Base-by-base conservation (phyloP, 176 grass and related monocot species). In the Carex littledalei region DNA sequence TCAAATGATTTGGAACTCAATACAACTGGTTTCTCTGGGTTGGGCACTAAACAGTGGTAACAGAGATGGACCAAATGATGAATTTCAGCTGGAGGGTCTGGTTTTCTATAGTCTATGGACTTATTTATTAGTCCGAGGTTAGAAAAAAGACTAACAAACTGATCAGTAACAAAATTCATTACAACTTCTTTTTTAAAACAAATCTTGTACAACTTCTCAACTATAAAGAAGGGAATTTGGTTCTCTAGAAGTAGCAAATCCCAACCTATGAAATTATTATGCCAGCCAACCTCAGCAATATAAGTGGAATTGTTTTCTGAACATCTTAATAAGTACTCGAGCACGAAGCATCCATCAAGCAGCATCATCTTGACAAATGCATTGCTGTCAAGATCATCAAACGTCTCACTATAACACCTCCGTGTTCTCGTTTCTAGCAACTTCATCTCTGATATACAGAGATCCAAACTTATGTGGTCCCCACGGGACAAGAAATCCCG, bases 311-410 rank as follows among this genome's bases (percentile, higher is more conserved):
- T 1, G 5, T 15, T 0, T 18, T 20, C 20, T 6, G 3, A 9
- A 55, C 0, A 22, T 32, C 61, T n/a, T 12, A 37, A 15, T 64
- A 87, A 45, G 86, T 22, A 68, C 79, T 87, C 86, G 53, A 82
- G 12, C 0, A 82, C 21, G 5, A 82, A 82, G 78, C 63, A 71
- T 16, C 63, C 86, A 1, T 87, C 86, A 4, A 87, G 78, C 13
- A 87, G 18, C 78, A 87, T 31, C 76, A 87, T 82, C 62, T 73
- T 14, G 2, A 75, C 8, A 47, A 87, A 87, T 12, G 4, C 64
- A 47, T 83, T 0, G 11, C 86, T 87, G 2, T 12, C 6, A 12
- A 87, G 59, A 31, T 70, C 8, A 14, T 72, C 24, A 39, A 39
- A 39, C 1, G 12, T 22, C 10, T 87, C 77, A 17, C 58, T 5